These are phyloP conservation scores for Ilex aquifolium DNA, from an alignment of 257 asterid genomes.

Conservation along the genomic window DNA sequence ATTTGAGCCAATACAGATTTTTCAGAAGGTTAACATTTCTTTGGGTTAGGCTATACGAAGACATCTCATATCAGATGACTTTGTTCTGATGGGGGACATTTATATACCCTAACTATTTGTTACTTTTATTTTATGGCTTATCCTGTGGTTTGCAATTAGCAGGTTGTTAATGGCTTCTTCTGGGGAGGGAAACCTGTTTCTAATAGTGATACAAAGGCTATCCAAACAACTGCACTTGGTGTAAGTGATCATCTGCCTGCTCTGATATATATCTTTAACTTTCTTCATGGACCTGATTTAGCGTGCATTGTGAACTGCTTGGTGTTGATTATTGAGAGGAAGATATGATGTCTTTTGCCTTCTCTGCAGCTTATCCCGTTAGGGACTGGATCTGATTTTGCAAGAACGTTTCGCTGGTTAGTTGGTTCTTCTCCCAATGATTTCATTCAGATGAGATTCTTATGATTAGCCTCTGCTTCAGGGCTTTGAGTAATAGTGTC, in stretches of 20 bases:
- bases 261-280: conserved; percentile 4
- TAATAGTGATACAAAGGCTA: conserved; percentile 36
- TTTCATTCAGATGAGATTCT: conserved; percentile 12
- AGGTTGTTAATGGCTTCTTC: conserved; percentile 92
- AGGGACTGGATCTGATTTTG: conserved; percentile 95
- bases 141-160: conserved; percentile 15
- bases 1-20: too few relatives aligned
- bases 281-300: conserved; percentile 8
- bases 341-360: conserved; percentile 16
- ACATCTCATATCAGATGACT: too few relatives aligned
- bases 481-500: conserved; percentile 11
- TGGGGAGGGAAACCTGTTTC: conserved; percentile 70
- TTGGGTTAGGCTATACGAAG: background rate
- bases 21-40: background rate
- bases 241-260: conserved; percentile 40
- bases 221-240: conserved; percentile 68
- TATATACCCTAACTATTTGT: background rate
- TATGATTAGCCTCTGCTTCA: conserved; percentile 2
- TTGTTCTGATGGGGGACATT: background rate
- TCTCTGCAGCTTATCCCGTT: conserved; percentile 75
- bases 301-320: conserved; percentile 10
- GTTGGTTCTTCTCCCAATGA: conserved; percentile 27
- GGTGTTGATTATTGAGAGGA: conserved; percentile 15
- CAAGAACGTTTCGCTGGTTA: conserved; percentile 86
- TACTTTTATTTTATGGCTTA: background rate